Conservation (phyloP, 192 early-diverging fungal genomes). For the Coemansia furcata region DNA sequence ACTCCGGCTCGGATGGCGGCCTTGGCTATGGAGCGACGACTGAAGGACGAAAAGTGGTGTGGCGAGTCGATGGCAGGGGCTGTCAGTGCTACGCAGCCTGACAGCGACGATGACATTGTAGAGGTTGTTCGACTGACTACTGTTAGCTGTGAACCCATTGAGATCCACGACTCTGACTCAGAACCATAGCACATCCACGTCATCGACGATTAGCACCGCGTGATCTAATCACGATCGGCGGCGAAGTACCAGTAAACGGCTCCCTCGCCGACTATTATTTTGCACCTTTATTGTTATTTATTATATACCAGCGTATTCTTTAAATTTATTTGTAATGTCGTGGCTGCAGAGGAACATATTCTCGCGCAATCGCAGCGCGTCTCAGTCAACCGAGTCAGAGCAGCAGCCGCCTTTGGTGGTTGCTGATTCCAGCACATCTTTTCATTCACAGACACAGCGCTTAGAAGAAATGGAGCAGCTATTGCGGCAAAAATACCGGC, state of each 20-base stretch:
- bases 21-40: conserved; percentile 28
- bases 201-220: conserved; percentile 3
- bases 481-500: neutral
- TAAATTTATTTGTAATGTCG: conserved; percentile 1
- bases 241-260: neutral
- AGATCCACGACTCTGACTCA: conserved; percentile 30
- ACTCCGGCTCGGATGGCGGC: conserved; percentile 47
- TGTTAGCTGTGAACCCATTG: neutral
- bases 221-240: neutral
- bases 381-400: conserved; percentile 13
- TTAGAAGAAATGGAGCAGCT: neutral
- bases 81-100: conserved; percentile 2
- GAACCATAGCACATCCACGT: conserved; percentile 6
- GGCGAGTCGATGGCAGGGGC: conserved; percentile 18
- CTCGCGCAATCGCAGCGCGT: conserved; percentile 5
- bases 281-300: neutral
- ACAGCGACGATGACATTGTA: conserved; percentile 16
- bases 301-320: neutral
- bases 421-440: neutral
- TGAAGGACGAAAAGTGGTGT: conserved; percentile 43
- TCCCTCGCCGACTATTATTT: too few relatives aligned
- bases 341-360: conserved; percentile 30
- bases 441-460: neutral
- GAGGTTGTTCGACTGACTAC: neutral
- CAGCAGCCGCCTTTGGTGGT: neutral